Evolutionary conservation across 1,139 yeast genomes (phyloP), one percentile per base, ranked within the genome.

Genomic region (Yamadazyma triangularis): DNA sequence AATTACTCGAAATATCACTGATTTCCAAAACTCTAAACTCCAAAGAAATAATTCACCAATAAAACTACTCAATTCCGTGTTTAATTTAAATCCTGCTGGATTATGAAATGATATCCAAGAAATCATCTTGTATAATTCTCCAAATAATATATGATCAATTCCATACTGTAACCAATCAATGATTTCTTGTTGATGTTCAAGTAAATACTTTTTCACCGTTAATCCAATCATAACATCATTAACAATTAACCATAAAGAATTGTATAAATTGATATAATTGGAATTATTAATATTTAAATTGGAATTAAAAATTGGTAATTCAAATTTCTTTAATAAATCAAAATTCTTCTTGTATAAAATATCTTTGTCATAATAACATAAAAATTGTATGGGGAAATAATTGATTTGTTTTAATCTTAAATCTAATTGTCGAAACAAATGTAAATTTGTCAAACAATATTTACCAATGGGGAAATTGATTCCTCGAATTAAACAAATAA

Each of bases 11-110:
- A 16, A 44, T 32, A 52, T 30, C 3, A 48, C 24, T 12, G 37
- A 32, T 37, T 71, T 71, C 83, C 95, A 86, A 43, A 82, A 74
- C 32, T 73, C 75, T 27, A 89, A 69, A 7, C 89, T 83, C 96
- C 96, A 91, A 16, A 83, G 51, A 44, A 84, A 83, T 30, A 93
- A 60, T 35, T 88, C 95, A 15, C 96, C 95, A 53, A 89, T 70
- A 48, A 93, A 93, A 16, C 68, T 70, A 0, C 96, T 89, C 22
- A 93, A 64, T 48, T 88, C 96, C 34, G 78, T 80, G 54, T 93
- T 93, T 35, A 93, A 70, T 50, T 93, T 93, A 48, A 93, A 79
- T 2, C 98, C 98, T 8, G 94, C 96, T 0, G 98, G 98, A 51
- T 91, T 85, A 42, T 61, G 40, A 11, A 75, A 75, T 60, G 89